phyloP scores from a whole-genome alignment of 2,329 filamentous ascomycete species.

The Sclerotiophoma versabilis region DNA sequence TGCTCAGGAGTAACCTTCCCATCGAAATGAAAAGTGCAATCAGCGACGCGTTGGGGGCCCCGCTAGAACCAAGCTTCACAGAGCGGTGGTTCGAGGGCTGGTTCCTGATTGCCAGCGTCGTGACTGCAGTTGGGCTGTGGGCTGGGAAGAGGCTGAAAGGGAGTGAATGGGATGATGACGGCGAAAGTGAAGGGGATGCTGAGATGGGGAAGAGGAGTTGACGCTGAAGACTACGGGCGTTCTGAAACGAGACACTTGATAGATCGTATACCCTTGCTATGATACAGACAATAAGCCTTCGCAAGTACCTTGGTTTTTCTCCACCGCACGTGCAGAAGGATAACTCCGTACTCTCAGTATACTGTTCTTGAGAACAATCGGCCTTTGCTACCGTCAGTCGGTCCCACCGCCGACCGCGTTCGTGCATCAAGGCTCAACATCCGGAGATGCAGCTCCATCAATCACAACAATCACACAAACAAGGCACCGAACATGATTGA shows the following conservation, averaged over 20 bases:
- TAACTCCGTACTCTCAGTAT: not conserved
- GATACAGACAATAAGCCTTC: not conserved
- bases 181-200: constrained; percentile 59
- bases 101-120: constrained; percentile 73
- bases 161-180: constrained; percentile 47
- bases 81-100: constrained; percentile 88
- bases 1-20: constrained; percentile 80
- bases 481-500: not conserved
- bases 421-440: not conserved
- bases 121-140: constrained; percentile 76
- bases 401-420: not conserved
- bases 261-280: not conserved
- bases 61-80: constrained; percentile 74
- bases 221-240: too few species aligned
- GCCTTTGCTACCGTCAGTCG: not conserved
- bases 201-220: constrained; percentile 76
- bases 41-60: constrained; percentile 77
- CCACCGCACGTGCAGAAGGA: too few species aligned
- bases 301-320: too few species aligned
- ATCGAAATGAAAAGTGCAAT: constrained; percentile 78
- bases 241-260: not conserved
- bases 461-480: constrained; percentile 1
- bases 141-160: constrained; percentile 69
- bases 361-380: not conserved
- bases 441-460: constrained; percentile 5